Percentiles rank a stretch among this genome's conserved stretches.
These are phyloP conservation scores for Coleophoma eucalyptorum DNA, from an alignment of 2,329 filamentous ascomycete genomes.

Conservation along the genomic window DNA sequence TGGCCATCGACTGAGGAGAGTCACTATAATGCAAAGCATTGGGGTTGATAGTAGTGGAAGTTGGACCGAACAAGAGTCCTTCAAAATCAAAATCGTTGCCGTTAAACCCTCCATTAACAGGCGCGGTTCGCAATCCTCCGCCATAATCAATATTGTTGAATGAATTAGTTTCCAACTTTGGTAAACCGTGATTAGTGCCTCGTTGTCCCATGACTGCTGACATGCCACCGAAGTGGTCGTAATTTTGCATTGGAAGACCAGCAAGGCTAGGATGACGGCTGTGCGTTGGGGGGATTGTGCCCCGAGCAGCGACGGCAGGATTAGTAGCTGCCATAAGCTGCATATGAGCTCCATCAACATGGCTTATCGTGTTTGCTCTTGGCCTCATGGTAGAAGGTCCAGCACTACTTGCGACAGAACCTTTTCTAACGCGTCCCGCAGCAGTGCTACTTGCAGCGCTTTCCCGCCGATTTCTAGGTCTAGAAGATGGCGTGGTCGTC, in stretches of 20 bases:
- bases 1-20: slow-evolving; percentile 62
- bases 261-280: slow-evolving; percentile 73
- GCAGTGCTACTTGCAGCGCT: slow-evolving; percentile 73
- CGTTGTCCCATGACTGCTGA: slow-evolving; percentile 64
- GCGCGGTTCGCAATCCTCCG: slow-evolving; percentile 74
- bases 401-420: slow-evolving; percentile 68
- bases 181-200: slow-evolving; percentile 62
- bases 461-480: slow-evolving; percentile 84
- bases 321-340: slow-evolving; percentile 65
- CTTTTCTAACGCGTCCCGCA: slow-evolving; percentile 81
- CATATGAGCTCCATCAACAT: slow-evolving; percentile 75
- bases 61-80: slow-evolving; percentile 63
- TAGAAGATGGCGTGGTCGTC: slow-evolving; percentile 80
- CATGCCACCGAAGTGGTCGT: slow-evolving; percentile 69
- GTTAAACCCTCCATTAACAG: slow-evolving; percentile 59
- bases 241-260: slow-evolving; percentile 60
- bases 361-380: slow-evolving; percentile 92
- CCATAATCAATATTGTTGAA: slow-evolving; percentile 62
- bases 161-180: slow-evolving; percentile 78
- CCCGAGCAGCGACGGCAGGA: slow-evolving; percentile 38
- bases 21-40: slow-evolving; percentile 81
- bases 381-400: slow-evolving; percentile 68
- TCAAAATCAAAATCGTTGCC: slow-evolving; percentile 65
- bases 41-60: slow-evolving; percentile 68
- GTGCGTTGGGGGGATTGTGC: slow-evolving; percentile 48